Percentiles rank a stretch among this genome's conserved stretches.
Evolutionary conservation across 1,284 basidiomycete genomes (phyloP).

Genomic region (Sanguinoderma infundibulare): DNA sequence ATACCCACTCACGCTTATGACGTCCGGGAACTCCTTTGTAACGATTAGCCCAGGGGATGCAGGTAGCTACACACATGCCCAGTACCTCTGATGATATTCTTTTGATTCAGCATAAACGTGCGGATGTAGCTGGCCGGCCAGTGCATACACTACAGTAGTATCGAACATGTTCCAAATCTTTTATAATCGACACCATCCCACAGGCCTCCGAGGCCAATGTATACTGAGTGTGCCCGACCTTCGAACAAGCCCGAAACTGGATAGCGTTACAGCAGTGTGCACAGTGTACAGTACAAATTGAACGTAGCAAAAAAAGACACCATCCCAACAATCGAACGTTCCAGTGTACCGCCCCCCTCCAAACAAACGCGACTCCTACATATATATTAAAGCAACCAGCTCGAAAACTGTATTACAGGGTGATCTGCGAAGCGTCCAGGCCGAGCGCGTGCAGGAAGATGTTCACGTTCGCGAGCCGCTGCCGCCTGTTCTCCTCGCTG

Average conservation of each 20-base stretch:
- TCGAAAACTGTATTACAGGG: constrained; percentile 29
- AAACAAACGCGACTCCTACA: not conserved
- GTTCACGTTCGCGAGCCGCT: constrained; percentile 83
- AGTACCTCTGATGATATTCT: not conserved
- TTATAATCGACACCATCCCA: not conserved
- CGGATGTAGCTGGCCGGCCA: not conserved
- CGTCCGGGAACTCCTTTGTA: constrained; percentile 43
- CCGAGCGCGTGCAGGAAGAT: constrained; percentile 85
- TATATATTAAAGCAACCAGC: not conserved
- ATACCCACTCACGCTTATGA: constrained; percentile 28
- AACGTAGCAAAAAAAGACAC: not conserved
- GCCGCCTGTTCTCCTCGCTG: constrained; percentile 64
- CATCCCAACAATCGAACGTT: not conserved
- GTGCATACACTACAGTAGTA: constrained; percentile 17
- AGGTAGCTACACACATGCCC: not conserved
- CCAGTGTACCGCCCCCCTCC: too few relatives aligned
- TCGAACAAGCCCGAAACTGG: not conserved
- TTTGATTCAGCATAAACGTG: constrained; percentile 1
- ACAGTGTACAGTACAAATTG: constrained; percentile 11
- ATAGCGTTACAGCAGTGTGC: not conserved
- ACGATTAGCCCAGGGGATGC: constrained; percentile 1
- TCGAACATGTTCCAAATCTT: not conserved
- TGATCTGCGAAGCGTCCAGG: constrained; percentile 83
- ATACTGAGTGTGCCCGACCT: not conserved
- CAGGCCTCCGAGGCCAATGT: not conserved